phyloP scores from a whole-genome alignment of 441 rosid genomes.

The Erodium moschatum region DNA sequence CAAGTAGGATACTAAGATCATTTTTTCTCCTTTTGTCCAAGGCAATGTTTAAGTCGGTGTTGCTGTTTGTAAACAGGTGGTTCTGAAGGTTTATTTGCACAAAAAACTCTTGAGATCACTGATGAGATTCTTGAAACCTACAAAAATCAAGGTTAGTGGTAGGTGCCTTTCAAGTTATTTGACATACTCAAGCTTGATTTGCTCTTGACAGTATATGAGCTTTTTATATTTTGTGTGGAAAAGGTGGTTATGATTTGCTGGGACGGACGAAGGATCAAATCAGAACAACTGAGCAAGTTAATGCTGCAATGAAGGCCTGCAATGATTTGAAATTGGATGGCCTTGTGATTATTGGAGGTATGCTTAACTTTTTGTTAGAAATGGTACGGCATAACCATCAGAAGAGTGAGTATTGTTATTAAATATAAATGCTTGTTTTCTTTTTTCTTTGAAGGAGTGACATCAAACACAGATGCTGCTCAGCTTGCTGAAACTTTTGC shows the following conservation, averaged over 20 bases:
- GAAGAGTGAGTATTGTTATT: background rate
- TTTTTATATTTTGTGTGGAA: conserved; percentile 16
- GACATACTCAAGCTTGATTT: conserved; percentile 9
- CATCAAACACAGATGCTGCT: conserved; percentile 97
- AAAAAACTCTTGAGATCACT: conserved; percentile 76
- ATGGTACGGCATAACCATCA: background rate
- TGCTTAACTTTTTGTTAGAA: conserved; percentile 10
- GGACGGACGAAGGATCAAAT: conserved; percentile 98
- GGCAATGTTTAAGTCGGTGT: background rate
- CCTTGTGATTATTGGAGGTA: conserved; percentile 95
- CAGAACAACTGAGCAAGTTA: conserved; percentile 89
- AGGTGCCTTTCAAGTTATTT: conserved; percentile 13
- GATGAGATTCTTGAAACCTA: conserved; percentile 69
- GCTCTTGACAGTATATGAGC: background rate
- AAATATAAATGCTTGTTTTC: background rate
- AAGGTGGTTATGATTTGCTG: conserved; percentile 95
- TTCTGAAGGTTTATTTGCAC: conserved; percentile 91
- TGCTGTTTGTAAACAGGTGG: conserved; percentile 51
- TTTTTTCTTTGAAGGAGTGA: conserved; percentile 56
- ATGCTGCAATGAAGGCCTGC: conserved; percentile 77
- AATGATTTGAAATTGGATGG: conserved; percentile 82
- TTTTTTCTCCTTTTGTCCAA: background rate
- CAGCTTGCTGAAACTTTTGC: conserved; percentile 96
- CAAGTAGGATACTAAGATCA: background rate
- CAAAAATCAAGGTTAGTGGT: conserved; percentile 77